Evolutionary conservation across 225 moss, liverwort and hornwort species (phyloP).

Genomic region (Pleurozium schreberi): DNA sequence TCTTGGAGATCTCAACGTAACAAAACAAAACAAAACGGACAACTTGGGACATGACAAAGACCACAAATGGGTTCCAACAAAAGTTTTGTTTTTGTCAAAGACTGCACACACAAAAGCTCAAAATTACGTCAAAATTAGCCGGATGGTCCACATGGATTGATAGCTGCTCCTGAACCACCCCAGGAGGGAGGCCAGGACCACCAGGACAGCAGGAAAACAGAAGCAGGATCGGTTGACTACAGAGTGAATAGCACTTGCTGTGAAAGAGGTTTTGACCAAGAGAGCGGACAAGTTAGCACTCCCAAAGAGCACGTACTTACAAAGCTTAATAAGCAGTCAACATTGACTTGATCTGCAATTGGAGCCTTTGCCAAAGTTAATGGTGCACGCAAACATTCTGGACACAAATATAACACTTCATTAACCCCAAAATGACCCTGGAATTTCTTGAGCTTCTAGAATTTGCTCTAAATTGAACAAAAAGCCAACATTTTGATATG

Average conservation of each 20-base stretch:
- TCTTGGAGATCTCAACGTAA: too few relatives aligned
- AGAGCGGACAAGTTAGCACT: too few relatives aligned
- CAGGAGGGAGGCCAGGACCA: background rate
- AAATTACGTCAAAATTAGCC: background rate
- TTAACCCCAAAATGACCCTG: too few relatives aligned
- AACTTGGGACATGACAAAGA: background rate
- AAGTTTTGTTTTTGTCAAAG: background rate
- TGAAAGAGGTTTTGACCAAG: background rate
- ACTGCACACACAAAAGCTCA: too few relatives aligned
- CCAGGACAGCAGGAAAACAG: background rate
- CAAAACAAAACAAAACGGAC: too few relatives aligned
- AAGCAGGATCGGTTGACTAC: background rate
- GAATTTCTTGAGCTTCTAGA: too few relatives aligned
- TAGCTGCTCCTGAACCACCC: background rate
- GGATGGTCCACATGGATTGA: background rate
- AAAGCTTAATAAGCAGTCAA: background rate
- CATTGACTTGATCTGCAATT: background rate
- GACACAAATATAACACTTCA: too few relatives aligned
- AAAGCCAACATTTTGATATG: too few relatives aligned
- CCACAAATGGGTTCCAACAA: background rate
- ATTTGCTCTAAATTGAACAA: too few relatives aligned
- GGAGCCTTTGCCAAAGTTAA: background rate
- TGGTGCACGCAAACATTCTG: background rate
- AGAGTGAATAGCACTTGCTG: background rate
- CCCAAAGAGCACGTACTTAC: background rate